Percentiles rank a stretch among this genome's conserved stretches.
Conservation (phyloP, 768 basidiomycete genomes). For the Suillus occidentalis region DNA sequence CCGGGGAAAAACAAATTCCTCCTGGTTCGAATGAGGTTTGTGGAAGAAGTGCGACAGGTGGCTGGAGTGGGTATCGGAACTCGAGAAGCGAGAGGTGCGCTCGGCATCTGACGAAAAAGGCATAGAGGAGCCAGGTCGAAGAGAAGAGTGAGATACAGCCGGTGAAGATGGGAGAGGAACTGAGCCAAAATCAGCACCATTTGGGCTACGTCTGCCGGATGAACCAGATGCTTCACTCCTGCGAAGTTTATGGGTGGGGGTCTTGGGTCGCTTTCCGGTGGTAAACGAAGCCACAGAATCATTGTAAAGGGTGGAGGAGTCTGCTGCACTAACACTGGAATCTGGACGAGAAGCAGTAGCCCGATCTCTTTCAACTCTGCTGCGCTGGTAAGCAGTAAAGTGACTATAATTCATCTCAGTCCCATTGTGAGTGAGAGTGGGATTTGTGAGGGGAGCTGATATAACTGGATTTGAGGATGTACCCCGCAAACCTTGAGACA, state of each 20-base stretch:
- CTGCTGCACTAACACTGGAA: constrained; percentile 55
- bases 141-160: constrained; percentile 33
- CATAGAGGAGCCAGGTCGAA: constrained; percentile 50
- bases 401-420: constrained; percentile 61
- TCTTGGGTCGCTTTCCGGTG: constrained; percentile 33
- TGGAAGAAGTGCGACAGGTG: constrained; percentile 54
- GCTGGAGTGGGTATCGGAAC: constrained; percentile 46
- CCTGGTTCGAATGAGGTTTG: constrained; percentile 44
- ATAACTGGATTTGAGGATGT: constrained; percentile 39
- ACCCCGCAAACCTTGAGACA: constrained; percentile 56
- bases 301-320: constrained; percentile 60
- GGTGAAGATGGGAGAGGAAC: constrained; percentile 35
- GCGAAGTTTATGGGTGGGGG: constrained; percentile 35
- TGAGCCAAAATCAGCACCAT: constrained; percentile 54
- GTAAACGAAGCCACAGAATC: constrained; percentile 45
- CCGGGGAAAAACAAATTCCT: constrained; percentile 72
- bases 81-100: constrained; percentile 61
- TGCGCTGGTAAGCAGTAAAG: constrained; percentile 47
- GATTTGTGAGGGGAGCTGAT: constrained; percentile 84
- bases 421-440: constrained; percentile 69
- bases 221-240: constrained; percentile 59
- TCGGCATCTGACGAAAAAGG: constrained; percentile 59
- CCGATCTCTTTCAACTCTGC: constrained; percentile 55
- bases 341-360: constrained; percentile 41
- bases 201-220: constrained; percentile 49